Evolutionary conservation across 1,284 basidiomycete species (phyloP), one percentile per base, ranked within the genome.

Genomic region (Xanthoconium separans): DNA sequence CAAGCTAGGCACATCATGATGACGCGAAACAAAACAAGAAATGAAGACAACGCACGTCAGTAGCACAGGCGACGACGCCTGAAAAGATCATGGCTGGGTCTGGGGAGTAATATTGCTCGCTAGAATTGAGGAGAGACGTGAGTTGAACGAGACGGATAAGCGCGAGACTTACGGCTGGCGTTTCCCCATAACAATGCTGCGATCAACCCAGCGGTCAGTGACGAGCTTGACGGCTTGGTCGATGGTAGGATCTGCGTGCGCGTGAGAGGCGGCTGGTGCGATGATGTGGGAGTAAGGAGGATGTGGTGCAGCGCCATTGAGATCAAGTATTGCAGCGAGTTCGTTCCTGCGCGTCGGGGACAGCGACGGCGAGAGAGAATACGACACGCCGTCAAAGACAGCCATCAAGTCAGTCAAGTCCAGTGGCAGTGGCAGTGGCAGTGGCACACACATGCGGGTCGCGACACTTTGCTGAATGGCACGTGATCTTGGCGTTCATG

Each of bases 1-100:
- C 79, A 9, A 91, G 72, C 78, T 87, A 34, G 8, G 4, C 29
- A 10, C 65, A 45, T 20, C 20, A 18, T 37, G 16, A 50, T 22
- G 10, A 34, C 4, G 22, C 8, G 20, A 7, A 53, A 60, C 20
- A 37, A 40, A 39, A 37, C 22, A 52, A 58, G 24, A 22, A 27
- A 9, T 16, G 29, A 37, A 10, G 29, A 15, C 33, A 22, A 49
- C 39, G 18, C 54, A 90, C 86, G 59, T 85, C 85, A 8, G 82
- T 77, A 6, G 83, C 80, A 60, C 83, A 85, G 1, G 84, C 87
- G 15, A 91, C 79, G 36, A 93, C 75, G 1, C 91, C 90, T 3
- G 92, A 94, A 71, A 95, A 95, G 55, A 94, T 78, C 77, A 84
- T 83, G 0, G 77, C 68, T 1, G 88, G 86, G 66, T 93, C 84